Percentiles rank a stretch among this genome's conserved stretches.
Evolutionary conservation across 176 grass and related monocot species (phyloP).

Genomic region (Oryza meridionalis): DNA sequence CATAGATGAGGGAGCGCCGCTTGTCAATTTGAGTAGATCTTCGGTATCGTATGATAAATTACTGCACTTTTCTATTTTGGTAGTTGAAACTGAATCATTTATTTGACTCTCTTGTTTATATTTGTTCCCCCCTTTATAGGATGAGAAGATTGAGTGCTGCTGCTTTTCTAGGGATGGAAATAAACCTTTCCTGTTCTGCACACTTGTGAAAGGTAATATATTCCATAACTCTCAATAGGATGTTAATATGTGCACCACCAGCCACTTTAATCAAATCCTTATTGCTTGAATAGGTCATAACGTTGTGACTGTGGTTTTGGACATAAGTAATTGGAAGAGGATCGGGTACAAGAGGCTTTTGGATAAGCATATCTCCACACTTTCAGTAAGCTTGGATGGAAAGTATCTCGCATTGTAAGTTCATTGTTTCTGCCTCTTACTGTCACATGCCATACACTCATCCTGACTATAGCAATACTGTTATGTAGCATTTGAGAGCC

Average conservation of each 20-base stretch:
- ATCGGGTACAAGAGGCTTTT: constrained; percentile 83
- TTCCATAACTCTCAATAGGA: neutral
- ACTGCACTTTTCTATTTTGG: neutral
- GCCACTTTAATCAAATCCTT: constrained; percentile 27
- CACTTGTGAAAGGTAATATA: constrained; percentile 78
- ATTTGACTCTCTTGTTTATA: constrained; percentile 2
- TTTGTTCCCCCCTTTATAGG: constrained; percentile 47
- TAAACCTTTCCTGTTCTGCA: constrained; percentile 95
- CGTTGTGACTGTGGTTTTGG: constrained; percentile 62
- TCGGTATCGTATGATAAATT: constrained; percentile 48
- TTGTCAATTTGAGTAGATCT: constrained; percentile 67
- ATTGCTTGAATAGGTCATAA: constrained; percentile 54
- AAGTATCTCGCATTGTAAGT: constrained; percentile 96
- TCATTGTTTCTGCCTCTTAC: constrained; percentile 7
- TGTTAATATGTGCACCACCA: neutral
- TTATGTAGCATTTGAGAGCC: neutral
- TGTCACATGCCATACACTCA: constrained; percentile 1
- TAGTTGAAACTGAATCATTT: neutral
- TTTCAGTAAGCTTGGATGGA: constrained; percentile 90
- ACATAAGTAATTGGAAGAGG: constrained; percentile 85
- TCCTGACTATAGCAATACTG: neutral
- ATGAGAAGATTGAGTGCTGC: constrained; percentile 93
- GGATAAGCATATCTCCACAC: constrained; percentile 65
- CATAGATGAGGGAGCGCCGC: constrained; percentile 63
- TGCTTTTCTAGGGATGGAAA: constrained; percentile 91